phyloP scores from a whole-genome alignment of 176 grass and related monocot species.

The Musa schizocarpa region DNA sequence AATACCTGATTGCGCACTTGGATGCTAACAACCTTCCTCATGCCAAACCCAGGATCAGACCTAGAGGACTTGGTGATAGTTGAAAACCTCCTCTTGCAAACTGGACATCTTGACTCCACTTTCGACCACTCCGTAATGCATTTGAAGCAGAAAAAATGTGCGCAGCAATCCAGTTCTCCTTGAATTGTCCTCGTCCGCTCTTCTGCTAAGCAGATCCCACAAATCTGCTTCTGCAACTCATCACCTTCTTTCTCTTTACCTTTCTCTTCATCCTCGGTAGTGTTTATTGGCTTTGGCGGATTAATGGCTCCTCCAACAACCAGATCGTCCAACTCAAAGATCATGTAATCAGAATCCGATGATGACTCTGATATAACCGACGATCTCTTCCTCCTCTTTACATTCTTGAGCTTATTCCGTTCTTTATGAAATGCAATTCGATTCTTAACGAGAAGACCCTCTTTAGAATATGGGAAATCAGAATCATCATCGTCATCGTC shows the following conservation, averaged over 20 bases:
- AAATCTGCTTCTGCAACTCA: constrained; percentile 44
- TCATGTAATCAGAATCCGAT: constrained; percentile 31
- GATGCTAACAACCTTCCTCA: constrained; percentile 53
- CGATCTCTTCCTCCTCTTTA: constrained; percentile 12
- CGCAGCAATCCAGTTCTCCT: constrained; percentile 71
- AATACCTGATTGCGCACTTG: constrained; percentile 84
- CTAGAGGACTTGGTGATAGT: constrained; percentile 78
- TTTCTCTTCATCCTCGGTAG: constrained; percentile 42
- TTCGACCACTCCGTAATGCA: constrained; percentile 94
- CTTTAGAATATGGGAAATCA: constrained; percentile 50
- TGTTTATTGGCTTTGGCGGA: constrained; percentile 18
- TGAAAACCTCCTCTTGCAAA: constrained; percentile 79
- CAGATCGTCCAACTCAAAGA: constrained; percentile 10
- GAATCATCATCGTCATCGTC: neutral
- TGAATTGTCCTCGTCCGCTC: constrained; percentile 58
- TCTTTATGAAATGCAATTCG: constrained; percentile 12
- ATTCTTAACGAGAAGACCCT: constrained; percentile 25
- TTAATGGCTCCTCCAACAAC: neutral
- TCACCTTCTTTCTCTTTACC: constrained; percentile 47
- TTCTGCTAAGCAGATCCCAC: constrained; percentile 81
- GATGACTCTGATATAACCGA: constrained; percentile 1
- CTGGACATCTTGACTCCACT: constrained; percentile 82
- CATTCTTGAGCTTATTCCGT: constrained; percentile 21
- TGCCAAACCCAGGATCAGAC: constrained; percentile 36
- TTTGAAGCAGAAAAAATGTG: constrained; percentile 83